phyloP scores from a whole-genome alignment of 345 rosid species.

The Kandelia obovata region DNA sequence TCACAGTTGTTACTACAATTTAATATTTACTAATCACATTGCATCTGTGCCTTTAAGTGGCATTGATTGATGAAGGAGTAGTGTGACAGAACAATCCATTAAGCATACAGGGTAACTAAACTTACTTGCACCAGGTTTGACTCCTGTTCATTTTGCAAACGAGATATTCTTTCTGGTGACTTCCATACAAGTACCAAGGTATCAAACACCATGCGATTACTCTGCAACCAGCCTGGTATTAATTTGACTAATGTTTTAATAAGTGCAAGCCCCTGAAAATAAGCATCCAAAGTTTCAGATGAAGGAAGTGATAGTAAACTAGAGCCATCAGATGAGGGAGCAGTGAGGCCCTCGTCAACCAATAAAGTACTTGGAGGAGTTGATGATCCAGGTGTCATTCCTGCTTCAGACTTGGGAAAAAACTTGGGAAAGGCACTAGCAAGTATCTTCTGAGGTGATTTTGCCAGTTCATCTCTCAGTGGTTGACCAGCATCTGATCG shows the following conservation, averaged over 20 bases:
- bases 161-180: conserved; percentile 84
- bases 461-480: conserved; percentile 91
- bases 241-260: conserved; percentile 83
- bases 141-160: conserved; percentile 91
- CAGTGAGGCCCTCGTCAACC: conserved; percentile 58
- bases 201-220: conserved; percentile 78
- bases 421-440: conserved; percentile 82
- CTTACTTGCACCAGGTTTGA: conserved; percentile 87
- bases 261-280: conserved; percentile 93
- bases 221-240: conserved; percentile 90
- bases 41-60: not conserved
- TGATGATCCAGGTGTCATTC: conserved; percentile 46
- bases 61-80: not conserved
- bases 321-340: conserved; percentile 56
- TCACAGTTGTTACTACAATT: too few relatives aligned
- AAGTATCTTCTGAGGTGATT: conserved; percentile 86
- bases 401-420: conserved; percentile 58
- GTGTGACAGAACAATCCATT: not conserved
- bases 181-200: conserved; percentile 87
- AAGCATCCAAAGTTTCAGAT: conserved; percentile 59
- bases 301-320: conserved; percentile 42
- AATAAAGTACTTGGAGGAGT: conserved; percentile 53
- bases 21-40: not conserved
- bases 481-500: conserved; percentile 95
- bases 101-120: not conserved